phyloP scores from a whole-genome alignment of 2,329 filamentous ascomycete genomes.

The Aspergillus brunneoviolaceus region DNA sequence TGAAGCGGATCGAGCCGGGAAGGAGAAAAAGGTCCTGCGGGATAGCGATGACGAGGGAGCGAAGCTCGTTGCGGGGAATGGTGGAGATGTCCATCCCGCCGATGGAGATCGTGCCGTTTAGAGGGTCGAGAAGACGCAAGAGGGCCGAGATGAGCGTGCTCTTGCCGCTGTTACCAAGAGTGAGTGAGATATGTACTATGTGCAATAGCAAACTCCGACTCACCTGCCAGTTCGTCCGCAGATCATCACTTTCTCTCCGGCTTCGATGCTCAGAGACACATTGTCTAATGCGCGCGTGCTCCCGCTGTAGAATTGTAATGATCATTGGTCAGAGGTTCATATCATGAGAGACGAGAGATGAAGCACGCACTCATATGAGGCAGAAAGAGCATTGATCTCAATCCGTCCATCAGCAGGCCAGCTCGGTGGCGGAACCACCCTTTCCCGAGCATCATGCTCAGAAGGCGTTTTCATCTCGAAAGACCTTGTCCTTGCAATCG shows the following conservation, averaged over 20 bases:
- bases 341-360: too few relatives aligned
- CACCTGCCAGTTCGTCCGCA: conserved; percentile 1
- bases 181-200: background rate
- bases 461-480: background rate
- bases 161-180: background rate
- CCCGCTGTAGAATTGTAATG: background rate
- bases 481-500: background rate
- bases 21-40: background rate
- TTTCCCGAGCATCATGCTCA: background rate
- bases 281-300: background rate
- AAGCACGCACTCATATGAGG: background rate
- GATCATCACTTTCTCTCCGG: background rate
- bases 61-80: background rate
- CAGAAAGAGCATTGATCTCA: background rate
- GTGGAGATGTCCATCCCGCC: background rate
- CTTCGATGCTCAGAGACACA: background rate
- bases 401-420: background rate
- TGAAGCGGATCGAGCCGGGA: background rate
- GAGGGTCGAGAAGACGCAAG: background rate
- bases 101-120: background rate
- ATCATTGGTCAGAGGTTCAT: too few relatives aligned
- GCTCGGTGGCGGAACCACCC: background rate
- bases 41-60: background rate
- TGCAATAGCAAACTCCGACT: background rate
- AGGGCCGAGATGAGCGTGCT: background rate